Conservation (phyloP, 1,284 basidiomycete species). For the Boletus holoroseus region DNA sequence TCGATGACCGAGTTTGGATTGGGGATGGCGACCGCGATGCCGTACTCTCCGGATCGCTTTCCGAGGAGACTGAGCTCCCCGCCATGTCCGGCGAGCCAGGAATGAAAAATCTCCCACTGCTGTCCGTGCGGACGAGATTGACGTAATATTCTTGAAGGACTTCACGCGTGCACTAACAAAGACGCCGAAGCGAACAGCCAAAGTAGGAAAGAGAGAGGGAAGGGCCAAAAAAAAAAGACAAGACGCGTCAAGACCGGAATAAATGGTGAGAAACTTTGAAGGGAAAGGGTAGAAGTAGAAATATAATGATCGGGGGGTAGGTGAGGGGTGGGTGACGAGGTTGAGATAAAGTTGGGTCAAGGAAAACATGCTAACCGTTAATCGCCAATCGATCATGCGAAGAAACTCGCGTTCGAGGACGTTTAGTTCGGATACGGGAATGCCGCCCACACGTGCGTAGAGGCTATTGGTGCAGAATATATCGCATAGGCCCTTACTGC, state of each 20-base stretch:
- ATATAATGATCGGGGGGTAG: conserved; percentile 7
- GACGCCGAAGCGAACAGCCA: conserved; percentile 11
- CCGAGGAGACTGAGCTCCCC: conserved; percentile 24
- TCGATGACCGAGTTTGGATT: conserved; percentile 20
- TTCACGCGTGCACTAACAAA: conserved; percentile 66
- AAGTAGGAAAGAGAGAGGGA: background rate
- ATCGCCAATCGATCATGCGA: conserved; percentile 82
- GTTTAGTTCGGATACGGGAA: conserved; percentile 85
- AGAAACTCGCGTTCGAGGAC: conserved; percentile 90
- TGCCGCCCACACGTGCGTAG: conserved; percentile 92
- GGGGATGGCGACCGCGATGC: conserved; percentile 53
- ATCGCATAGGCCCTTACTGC: conserved; percentile 89
- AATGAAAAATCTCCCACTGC: conserved; percentile 53
- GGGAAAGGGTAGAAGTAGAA: background rate
- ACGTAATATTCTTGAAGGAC: conserved; percentile 79
- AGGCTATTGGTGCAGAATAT: conserved; percentile 88
- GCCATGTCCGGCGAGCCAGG: conserved; percentile 32
- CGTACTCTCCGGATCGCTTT: conserved; percentile 58
- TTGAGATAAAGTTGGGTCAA: conserved; percentile 13
- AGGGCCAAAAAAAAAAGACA: conserved; percentile 15
- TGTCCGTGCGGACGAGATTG: conserved; percentile 76
- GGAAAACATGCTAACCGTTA: conserved; percentile 66
- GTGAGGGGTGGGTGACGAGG: conserved; percentile 5
- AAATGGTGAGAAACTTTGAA: conserved; percentile 17
- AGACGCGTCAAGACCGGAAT: conserved; percentile 25